Conservation (phyloP, 1,284 basidiomycete species). For the Somion occarium region DNA sequence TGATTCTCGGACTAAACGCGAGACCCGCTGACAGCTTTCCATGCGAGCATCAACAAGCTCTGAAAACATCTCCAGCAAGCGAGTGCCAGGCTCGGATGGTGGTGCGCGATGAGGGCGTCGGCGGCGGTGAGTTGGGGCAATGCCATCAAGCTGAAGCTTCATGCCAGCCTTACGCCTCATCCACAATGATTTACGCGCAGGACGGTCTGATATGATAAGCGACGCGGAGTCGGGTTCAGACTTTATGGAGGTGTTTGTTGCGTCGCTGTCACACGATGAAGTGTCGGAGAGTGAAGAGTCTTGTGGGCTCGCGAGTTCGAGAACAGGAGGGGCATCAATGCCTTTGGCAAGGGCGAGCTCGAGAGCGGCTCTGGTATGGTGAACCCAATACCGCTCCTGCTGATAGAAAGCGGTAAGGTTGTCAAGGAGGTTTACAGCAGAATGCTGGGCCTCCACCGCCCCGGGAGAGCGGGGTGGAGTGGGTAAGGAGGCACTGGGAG, state of each 20-base stretch:
- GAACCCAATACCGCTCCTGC: conserved; percentile 64
- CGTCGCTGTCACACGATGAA: conserved; percentile 17
- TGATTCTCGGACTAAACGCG: conserved; percentile 49
- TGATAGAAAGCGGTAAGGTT: conserved; percentile 62
- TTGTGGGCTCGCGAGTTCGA: conserved; percentile 21
- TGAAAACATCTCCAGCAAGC: conserved; percentile 63
- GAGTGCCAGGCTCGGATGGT: conserved; percentile 40
- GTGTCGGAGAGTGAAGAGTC: conserved; percentile 17
- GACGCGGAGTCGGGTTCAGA: conserved; percentile 22
- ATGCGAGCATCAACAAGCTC: conserved; percentile 67
- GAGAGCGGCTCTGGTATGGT: conserved; percentile 35
- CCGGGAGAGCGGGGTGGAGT: conserved; percentile 43
- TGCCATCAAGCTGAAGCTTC: conserved; percentile 42
- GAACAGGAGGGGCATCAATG: conserved; percentile 25
- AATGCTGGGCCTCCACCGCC: conserved; percentile 29
- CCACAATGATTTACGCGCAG: conserved; percentile 32
- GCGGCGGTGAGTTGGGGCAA: conserved; percentile 28
- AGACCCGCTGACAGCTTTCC: conserved; percentile 66
- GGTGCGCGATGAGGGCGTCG: conserved; percentile 27
- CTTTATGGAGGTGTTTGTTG: conserved; percentile 19
- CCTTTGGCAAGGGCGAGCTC: conserved; percentile 29
- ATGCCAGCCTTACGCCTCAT: conserved; percentile 44
- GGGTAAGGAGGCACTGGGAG: conserved; percentile 30
- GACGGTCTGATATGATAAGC: conserved; percentile 14
- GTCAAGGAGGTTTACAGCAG: conserved; percentile 53